These are phyloP conservation scores for Dipteronia sinensis DNA, from an alignment of 345 rosid species.

Conservation along the genomic window DNA sequence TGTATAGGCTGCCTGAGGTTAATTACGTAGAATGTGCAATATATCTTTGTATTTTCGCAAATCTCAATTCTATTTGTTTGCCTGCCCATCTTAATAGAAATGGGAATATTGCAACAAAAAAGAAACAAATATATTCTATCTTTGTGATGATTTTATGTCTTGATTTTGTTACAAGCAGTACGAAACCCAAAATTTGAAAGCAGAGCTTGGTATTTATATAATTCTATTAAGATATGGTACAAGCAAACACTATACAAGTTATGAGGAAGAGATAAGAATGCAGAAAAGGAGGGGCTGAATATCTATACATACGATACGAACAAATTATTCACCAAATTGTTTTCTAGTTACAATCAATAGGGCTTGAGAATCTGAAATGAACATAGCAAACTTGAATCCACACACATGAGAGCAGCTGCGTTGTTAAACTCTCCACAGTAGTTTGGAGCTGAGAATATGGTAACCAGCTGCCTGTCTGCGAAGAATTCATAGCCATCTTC, in stretches of 20 bases:
- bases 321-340: neutral
- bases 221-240: neutral
- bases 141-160: neutral
- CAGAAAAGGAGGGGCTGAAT: no score
- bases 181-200: neutral
- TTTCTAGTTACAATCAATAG: neutral
- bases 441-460: slow-evolving; percentile 56
- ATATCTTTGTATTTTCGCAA: slow-evolving; percentile 2
- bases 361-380: slow-evolving; percentile 54
- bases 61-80: neutral
- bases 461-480: slow-evolving; percentile 49
- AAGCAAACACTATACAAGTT: neutral
- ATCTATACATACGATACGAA: no score
- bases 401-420: slow-evolving; percentile 51
- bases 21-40: neutral
- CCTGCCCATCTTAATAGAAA: neutral
- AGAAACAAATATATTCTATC: no score
- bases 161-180: no score
- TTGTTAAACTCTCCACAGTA: slow-evolving; percentile 54
- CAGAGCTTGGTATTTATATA: neutral
- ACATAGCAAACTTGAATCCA: slow-evolving; percentile 46
- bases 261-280: neutral
- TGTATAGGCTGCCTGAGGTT: slow-evolving; percentile 18
- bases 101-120: neutral
- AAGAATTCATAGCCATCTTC: slow-evolving; percentile 59